Evolutionary conservation across 106 monocot species (phyloP).

Genomic region (Dioscorea zingiberensis): DNA sequence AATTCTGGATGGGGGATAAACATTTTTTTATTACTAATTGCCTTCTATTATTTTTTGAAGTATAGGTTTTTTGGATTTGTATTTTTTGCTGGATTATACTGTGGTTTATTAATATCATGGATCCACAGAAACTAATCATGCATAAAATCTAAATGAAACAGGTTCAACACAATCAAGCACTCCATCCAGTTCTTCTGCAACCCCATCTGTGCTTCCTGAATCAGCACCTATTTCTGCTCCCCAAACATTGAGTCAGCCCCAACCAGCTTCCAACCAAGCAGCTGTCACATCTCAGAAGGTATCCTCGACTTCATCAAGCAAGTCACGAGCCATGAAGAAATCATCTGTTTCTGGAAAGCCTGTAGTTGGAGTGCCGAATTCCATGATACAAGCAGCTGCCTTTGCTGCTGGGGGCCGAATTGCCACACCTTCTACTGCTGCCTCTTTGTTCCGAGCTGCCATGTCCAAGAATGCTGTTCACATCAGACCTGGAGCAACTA

Average conservation of each 20-base stretch:
- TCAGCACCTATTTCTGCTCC: conserved; percentile 20
- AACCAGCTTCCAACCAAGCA: conserved; percentile 4
- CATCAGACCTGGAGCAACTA: conserved; percentile 28
- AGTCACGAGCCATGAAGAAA: conserved; percentile 15
- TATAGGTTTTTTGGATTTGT: too few relatives aligned
- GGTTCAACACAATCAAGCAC: conserved; percentile 8
- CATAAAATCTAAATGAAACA: neutral
- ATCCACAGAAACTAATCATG: too few relatives aligned
- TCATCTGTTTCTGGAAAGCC: conserved; percentile 7
- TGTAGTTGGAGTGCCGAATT: conserved; percentile 16
- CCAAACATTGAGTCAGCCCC: conserved; percentile 9
- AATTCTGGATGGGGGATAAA: too few relatives aligned
- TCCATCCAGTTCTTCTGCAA: neutral
- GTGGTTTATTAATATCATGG: too few relatives aligned
- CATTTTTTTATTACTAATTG: too few relatives aligned
- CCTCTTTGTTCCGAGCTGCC: conserved; percentile 50
- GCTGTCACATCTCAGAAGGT: conserved; percentile 10
- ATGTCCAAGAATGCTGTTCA: conserved; percentile 56
- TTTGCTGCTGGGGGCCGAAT: conserved; percentile 73
- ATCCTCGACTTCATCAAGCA: conserved; percentile 14
- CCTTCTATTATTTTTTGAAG: too few relatives aligned
- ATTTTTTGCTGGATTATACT: too few relatives aligned
- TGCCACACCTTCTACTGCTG: conserved; percentile 41
- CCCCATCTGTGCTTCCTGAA: conserved; percentile 10
- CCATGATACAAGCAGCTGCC: conserved; percentile 55